Evolutionary conservation across 495 filamentous ascomycete genomes (phyloP).

Genomic region (Penicillium dipodomyicola): DNA sequence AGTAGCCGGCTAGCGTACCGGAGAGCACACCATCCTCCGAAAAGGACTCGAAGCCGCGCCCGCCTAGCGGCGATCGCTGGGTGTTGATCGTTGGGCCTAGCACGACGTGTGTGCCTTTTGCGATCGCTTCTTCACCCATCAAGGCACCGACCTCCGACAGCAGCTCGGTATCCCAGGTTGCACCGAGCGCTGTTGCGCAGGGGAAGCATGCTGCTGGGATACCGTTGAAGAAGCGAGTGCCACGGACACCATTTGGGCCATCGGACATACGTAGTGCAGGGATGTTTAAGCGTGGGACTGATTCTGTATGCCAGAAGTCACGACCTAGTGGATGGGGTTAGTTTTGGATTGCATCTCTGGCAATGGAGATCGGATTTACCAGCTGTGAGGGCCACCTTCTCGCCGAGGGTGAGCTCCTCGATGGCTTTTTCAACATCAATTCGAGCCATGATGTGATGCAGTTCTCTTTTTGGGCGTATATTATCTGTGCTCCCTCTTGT

Average conservation of each 20-base stretch:
- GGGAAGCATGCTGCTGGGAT: slow-evolving; percentile 66
- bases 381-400: slow-evolving; percentile 61
- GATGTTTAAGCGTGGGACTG: slow-evolving; percentile 65
- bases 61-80: slow-evolving; percentile 72
- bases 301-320: slow-evolving; percentile 76
- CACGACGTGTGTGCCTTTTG: slow-evolving; percentile 68
- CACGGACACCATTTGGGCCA: slow-evolving; percentile 73
- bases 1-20: slow-evolving; percentile 62
- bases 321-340: slow-evolving; percentile 43
- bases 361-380: slow-evolving; percentile 35
- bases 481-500: not conserved
- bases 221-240: slow-evolving; percentile 71
- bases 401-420: slow-evolving; percentile 57
- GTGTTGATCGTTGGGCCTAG: slow-evolving; percentile 78
- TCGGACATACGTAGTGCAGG: slow-evolving; percentile 68
- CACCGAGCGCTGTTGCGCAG: slow-evolving; percentile 65
- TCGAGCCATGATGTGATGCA: slow-evolving; percentile 46
- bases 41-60: slow-evolving; percentile 76
- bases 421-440: slow-evolving; percentile 62
- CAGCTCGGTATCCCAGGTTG: slow-evolving; percentile 67
- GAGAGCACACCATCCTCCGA: slow-evolving; percentile 76
- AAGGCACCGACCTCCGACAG: slow-evolving; percentile 57
- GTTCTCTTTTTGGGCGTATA: not conserved
- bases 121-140: slow-evolving; percentile 66
- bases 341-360: not conserved